Conservation (phyloP, 2,329 filamentous ascomycete species). For the Neobulgaria alba region DNA sequence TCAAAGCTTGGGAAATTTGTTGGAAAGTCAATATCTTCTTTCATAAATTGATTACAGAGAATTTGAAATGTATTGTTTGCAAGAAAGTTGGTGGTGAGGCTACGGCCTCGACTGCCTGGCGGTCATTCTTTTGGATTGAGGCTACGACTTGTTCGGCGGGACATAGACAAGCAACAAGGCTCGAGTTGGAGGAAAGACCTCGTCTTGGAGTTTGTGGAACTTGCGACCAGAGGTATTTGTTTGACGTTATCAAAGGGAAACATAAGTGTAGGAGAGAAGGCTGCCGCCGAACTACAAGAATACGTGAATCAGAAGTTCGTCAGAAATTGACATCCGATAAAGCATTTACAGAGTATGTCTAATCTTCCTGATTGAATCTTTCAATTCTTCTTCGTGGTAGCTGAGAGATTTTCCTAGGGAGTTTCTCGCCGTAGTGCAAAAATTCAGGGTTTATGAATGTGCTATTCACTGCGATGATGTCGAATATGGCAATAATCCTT, state of each 20-base stretch:
- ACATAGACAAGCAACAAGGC: constrained; percentile 1
- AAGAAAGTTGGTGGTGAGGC: neutral
- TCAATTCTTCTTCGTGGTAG: no score
- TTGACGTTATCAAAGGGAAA: constrained; percentile 6
- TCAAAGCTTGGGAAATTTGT: constrained; percentile 5
- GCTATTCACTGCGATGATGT: constrained; percentile 5
- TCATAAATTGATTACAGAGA: neutral
- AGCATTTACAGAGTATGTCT: no score
- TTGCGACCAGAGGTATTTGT: constrained; percentile 7
- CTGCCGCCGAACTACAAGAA: constrained; percentile 3
- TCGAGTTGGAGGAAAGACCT: neutral
- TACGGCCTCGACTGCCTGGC: neutral
- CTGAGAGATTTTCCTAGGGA: no score
- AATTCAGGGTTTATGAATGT: constrained; percentile 5
- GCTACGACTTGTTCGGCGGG: constrained; percentile 3
- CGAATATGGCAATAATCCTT: neutral
- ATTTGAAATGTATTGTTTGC: constrained; percentile 4
- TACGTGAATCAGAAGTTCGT: neutral
- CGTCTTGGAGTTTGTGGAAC: constrained; percentile 2
- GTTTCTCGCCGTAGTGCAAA: neutral
- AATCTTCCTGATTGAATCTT: no score
- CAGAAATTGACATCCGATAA: neutral
- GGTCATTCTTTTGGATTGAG: constrained; percentile 5
- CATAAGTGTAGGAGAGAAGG: constrained; percentile 4
- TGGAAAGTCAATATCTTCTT: constrained; percentile 6